Evolutionary conservation across 164 flowering plant species (phyloP).

Genomic region (Umbellularia californica): DNA sequence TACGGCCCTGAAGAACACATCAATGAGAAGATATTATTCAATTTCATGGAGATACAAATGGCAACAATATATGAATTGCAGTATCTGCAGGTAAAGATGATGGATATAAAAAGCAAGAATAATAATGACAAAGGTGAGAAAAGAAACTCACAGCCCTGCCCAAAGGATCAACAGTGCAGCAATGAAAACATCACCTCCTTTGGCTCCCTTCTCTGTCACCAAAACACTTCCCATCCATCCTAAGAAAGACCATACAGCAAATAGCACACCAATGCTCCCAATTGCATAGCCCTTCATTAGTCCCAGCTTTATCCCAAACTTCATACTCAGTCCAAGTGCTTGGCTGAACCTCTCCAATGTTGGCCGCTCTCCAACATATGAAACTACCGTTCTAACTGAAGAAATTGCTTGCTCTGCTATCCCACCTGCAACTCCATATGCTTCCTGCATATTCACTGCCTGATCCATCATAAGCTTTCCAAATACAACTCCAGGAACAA

Average conservation of each 20-base stretch:
- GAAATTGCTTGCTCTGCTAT: slow-evolving; percentile 55
- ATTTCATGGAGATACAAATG: not conserved
- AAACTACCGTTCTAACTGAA: slow-evolving; percentile 48
- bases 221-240: slow-evolving; percentile 46
- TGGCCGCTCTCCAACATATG: slow-evolving; percentile 43
- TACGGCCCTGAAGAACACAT: slow-evolving; percentile 12
- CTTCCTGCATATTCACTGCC: slow-evolving; percentile 26
- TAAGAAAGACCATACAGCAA: slow-evolving; percentile 43
- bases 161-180: slow-evolving; percentile 27
- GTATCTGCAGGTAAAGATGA: not conserved
- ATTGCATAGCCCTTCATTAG: slow-evolving; percentile 41
- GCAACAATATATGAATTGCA: no score
- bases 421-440: slow-evolving; percentile 49
- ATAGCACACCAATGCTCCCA: slow-evolving; percentile 48
- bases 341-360: slow-evolving; percentile 30
- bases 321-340: slow-evolving; percentile 27
- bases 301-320: slow-evolving; percentile 49
- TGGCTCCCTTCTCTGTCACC: slow-evolving; percentile 36
- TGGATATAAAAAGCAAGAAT: not conserved
- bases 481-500: slow-evolving; percentile 30
- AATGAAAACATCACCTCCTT: slow-evolving; percentile 42
- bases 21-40: no score
- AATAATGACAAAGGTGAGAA: not conserved
- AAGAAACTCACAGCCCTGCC: slow-evolving; percentile 48
- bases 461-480: slow-evolving; percentile 27